Evolutionary conservation across 352 stramenopile genomes (phyloP).

Genomic region (Phytophthora fragariaefolia): DNA sequence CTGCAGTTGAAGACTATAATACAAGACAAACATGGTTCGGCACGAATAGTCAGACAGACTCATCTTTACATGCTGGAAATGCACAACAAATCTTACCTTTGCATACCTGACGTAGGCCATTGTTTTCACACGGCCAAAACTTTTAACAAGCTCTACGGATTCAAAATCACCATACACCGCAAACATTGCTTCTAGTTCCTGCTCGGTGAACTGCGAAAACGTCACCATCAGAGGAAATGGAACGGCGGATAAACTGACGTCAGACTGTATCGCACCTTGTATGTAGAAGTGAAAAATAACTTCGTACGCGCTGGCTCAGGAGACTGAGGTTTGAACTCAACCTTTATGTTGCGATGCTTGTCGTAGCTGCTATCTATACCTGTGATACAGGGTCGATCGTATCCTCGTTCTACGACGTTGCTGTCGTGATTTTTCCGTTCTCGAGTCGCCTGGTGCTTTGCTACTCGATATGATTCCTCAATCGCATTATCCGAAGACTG

Average conservation of each 20-base stretch:
- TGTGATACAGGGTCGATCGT: slow-evolving; percentile 6
- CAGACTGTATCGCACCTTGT: slow-evolving; percentile 50
- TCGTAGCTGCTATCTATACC: slow-evolving; percentile 19
- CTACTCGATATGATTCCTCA: slow-evolving; percentile 38
- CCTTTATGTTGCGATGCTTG: slow-evolving; percentile 27
- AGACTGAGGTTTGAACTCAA: slow-evolving; percentile 25
- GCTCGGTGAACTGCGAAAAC: slow-evolving; percentile 65
- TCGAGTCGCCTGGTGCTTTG: slow-evolving; percentile 52
- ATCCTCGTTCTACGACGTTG: slow-evolving; percentile 10
- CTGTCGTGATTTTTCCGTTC: slow-evolving; percentile 22
- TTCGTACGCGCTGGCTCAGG: slow-evolving; percentile 34
- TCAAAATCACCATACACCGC: slow-evolving; percentile 81
- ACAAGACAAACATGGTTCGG: slow-evolving; percentile 11
- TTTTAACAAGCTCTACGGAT: slow-evolving; percentile 67
- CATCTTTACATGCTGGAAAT: background rate
- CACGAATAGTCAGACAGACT: slow-evolving; percentile 15
- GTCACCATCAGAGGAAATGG: background rate
- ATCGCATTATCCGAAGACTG: slow-evolving; percentile 52
- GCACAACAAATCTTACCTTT: slow-evolving; percentile 39
- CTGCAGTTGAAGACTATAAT: slow-evolving; percentile 52
- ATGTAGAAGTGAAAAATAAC: slow-evolving; percentile 78
- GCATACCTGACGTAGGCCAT: slow-evolving; percentile 86
- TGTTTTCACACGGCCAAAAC: slow-evolving; percentile 83
- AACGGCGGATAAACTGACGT: background rate
- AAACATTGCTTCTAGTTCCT: slow-evolving; percentile 88